Evolutionary conservation across 73 alveolate genomes (phyloP).

Genomic region (Paraurostyla sp.): DNA sequence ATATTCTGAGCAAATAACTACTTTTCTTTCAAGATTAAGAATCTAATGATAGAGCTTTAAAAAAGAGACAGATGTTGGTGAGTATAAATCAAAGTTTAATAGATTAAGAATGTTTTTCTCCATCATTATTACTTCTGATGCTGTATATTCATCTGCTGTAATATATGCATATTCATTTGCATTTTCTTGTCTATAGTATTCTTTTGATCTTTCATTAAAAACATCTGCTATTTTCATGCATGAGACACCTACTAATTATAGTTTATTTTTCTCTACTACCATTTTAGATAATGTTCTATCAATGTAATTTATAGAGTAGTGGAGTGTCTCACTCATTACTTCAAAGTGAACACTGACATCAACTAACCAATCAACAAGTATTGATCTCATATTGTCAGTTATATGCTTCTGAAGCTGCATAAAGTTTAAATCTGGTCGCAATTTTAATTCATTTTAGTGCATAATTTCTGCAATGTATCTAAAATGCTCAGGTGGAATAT

Average conservation of each 20-base stretch:
- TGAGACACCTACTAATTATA: slow-evolving; percentile 97
- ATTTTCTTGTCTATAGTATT: slow-evolving; percentile 92
- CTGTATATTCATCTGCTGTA: slow-evolving; percentile 91
- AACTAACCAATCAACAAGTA: slow-evolving; percentile 96
- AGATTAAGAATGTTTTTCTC: slow-evolving; percentile 77
- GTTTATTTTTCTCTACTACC: slow-evolving; percentile 81
- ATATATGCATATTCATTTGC: slow-evolving; percentile 92
- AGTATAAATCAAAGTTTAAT: slow-evolving; percentile 76
- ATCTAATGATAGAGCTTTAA: slow-evolving; percentile 46
- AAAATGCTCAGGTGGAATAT: slow-evolving; percentile 11
- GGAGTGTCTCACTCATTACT: slow-evolving; percentile 94
- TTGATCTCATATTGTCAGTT: slow-evolving; percentile 92
- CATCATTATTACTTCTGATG: slow-evolving; percentile 78
- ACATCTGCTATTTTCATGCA: slow-evolving; percentile 97
- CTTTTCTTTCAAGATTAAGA: slow-evolving; percentile 1
- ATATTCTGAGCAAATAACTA: slow-evolving; percentile 19
- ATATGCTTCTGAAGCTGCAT: slow-evolving; percentile 70
- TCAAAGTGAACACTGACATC: slow-evolving; percentile 97
- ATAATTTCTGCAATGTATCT: neutral
- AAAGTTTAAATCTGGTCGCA: neutral
- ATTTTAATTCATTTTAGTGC: neutral
- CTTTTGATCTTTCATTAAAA: slow-evolving; percentile 92
- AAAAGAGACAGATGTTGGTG: slow-evolving; percentile 75
- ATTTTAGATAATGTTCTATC: slow-evolving; percentile 85
- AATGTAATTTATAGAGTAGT: slow-evolving; percentile 84